phyloP scores from a whole-genome alignment of 306 rosid species.

The Hippophae rhamnoides region DNA sequence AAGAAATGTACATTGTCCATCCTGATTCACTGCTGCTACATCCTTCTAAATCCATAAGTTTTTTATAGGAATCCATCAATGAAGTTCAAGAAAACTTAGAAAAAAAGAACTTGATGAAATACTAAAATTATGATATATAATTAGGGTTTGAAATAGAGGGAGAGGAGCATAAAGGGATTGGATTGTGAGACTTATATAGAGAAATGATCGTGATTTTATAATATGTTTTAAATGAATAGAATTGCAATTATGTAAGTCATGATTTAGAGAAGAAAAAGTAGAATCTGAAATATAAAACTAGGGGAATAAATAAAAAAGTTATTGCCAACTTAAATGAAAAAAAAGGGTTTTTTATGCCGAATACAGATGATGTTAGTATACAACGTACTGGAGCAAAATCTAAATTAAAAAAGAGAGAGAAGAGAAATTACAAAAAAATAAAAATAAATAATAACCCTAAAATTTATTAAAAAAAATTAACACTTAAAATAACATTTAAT shows the following conservation, averaged over 20 bases:
- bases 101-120: neutral
- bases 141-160: neutral
- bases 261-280: neutral
- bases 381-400: no score
- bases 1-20: conserved; percentile 69
- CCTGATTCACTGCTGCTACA: conserved; percentile 88
- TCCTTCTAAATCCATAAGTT: conserved; percentile 43
- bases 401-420: no score
- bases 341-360: conserved; percentile 8
- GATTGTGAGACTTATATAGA: conserved; percentile 15
- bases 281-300: conserved; percentile 28
- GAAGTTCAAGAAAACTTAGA: conserved; percentile 4
- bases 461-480: no score
- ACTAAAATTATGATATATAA: no score
- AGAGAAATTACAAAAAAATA: no score
- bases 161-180: conserved; percentile 12
- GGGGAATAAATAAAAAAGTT: conserved; percentile 28
- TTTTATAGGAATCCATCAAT: conserved; percentile 33
- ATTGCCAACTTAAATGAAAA: conserved; percentile 11
- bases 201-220: neutral
- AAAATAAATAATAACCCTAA: no score
- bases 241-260: conserved; percentile 13
- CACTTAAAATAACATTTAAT: no score
- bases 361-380: neutral
- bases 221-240: conserved; percentile 11